Conservation (phyloP, 257 asterid genomes). For the Scutellaria galericulata region DNA sequence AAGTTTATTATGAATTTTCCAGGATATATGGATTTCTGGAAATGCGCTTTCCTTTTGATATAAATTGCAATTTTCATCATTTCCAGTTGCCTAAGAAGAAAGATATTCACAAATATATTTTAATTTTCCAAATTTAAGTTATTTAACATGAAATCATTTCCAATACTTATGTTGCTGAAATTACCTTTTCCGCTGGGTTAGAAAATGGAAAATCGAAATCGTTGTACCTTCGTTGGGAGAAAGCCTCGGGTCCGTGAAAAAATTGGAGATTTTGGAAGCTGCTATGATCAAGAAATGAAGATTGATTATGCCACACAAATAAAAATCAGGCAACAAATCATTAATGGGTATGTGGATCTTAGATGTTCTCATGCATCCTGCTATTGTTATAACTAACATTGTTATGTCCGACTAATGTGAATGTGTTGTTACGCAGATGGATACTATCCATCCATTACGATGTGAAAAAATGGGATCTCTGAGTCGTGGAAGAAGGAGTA, state of each 20-base stretch:
- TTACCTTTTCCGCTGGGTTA: too few relatives aligned
- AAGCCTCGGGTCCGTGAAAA: neutral
- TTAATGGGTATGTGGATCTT: neutral
- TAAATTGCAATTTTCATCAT: too few relatives aligned
- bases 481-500: constrained; percentile 10
- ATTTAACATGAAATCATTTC: too few relatives aligned
- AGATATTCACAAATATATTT: too few relatives aligned
- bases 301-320: constrained; percentile 19
- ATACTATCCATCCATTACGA: neutral
- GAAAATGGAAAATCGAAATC: too few relatives aligned
- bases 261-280: neutral
- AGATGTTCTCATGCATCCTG: neutral
- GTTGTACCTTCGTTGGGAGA: neutral
- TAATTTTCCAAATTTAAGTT: too few relatives aligned
- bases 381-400: neutral
- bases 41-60: neutral
- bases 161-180: too few relatives aligned
- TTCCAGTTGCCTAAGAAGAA: too few relatives aligned
- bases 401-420: neutral
- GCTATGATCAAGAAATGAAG: constrained; percentile 4
- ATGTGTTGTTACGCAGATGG: constrained; percentile 2
- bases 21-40: too few relatives aligned
- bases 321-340: neutral
- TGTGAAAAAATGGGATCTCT: neutral
- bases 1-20: too few relatives aligned